A percentile compares a stretch with the other conserved stretches of the same genome.
Evolutionary conservation across 2,329 filamentous ascomycete species (phyloP).

Genomic region (Colletotrichum sp.): DNA sequence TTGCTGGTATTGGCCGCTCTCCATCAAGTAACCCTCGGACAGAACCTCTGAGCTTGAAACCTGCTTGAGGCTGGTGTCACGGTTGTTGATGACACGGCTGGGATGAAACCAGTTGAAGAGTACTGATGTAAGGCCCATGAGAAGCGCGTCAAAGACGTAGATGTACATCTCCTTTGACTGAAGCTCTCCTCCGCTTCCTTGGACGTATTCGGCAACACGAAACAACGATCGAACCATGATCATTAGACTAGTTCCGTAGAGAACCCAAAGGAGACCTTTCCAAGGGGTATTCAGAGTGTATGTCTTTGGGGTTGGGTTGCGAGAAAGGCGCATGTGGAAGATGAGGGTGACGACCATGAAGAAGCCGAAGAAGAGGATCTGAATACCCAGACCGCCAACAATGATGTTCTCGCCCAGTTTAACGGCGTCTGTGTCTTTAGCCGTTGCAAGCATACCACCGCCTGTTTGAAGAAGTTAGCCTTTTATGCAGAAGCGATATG

Average conservation of each 20-base stretch:
- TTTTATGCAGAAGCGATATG: too few relatives aligned
- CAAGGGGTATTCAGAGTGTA: conserved; percentile 28
- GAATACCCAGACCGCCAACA: conserved; percentile 56
- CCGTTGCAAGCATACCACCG: conserved; percentile 25
- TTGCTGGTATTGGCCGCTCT: conserved; percentile 5
- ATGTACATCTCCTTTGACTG: conserved; percentile 39
- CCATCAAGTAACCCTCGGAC: conserved; percentile 6
- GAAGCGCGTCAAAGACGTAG: conserved; percentile 43
- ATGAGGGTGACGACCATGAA: conserved; percentile 54
- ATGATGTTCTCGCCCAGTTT: conserved; percentile 51
- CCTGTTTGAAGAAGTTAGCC: not conserved
- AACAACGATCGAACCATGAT: conserved; percentile 48
- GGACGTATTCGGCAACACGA: conserved; percentile 46
- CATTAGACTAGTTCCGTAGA: conserved; percentile 31
- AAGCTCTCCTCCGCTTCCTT: conserved; percentile 37
- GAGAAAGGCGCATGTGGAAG: conserved; percentile 45
- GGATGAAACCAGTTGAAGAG: conserved; percentile 25
- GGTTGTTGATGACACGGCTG: conserved; percentile 8
- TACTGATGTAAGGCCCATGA: conserved; percentile 32
- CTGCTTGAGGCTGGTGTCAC: not conserved
- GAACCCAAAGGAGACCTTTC: conserved; percentile 31
- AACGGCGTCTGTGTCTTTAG: conserved; percentile 20
- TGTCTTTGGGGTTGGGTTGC: conserved; percentile 17
- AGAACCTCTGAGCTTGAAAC: conserved; percentile 4
- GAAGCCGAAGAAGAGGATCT: conserved; percentile 60